phyloP scores from a whole-genome alignment of 352 stramenopile genomes.

The Pythium aristosporum region DNA sequence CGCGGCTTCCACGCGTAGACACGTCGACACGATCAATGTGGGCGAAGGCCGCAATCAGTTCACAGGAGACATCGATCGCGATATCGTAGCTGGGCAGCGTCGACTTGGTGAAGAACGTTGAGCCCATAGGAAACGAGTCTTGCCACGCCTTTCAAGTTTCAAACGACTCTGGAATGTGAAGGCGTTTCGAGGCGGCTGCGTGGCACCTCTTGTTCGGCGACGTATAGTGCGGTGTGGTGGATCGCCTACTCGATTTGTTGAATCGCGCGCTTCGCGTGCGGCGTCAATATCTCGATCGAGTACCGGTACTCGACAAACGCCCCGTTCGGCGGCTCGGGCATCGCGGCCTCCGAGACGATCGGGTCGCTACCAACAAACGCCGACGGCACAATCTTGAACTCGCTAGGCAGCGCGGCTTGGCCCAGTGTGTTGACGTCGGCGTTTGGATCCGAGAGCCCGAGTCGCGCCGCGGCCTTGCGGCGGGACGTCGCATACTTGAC shows the following conservation, averaged over 20 bases:
- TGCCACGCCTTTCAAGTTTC: slow-evolving; percentile 63
- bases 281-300: slow-evolving; percentile 51
- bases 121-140: slow-evolving; percentile 37
- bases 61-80: slow-evolving; percentile 46
- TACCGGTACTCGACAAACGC: slow-evolving; percentile 70
- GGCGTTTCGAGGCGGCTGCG: slow-evolving; percentile 74
- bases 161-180: slow-evolving; percentile 57
- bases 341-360: slow-evolving; percentile 49
- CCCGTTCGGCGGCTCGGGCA: slow-evolving; percentile 44
- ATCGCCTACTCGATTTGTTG: slow-evolving; percentile 73
- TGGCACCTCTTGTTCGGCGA: slow-evolving; percentile 59
- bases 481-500: slow-evolving; percentile 83
- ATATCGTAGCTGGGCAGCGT: slow-evolving; percentile 46
- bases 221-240: slow-evolving; percentile 70
- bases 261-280: slow-evolving; percentile 73
- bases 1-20: slow-evolving; percentile 64
- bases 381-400: slow-evolving; percentile 75
- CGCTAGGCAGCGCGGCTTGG: slow-evolving; percentile 27
- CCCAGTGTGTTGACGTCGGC: slow-evolving; percentile 13
- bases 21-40: slow-evolving; percentile 66
- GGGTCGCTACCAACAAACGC: slow-evolving; percentile 70
- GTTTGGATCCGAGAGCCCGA: slow-evolving; percentile 40
- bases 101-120: slow-evolving; percentile 40
- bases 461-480: slow-evolving; percentile 57
- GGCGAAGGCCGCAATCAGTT: slow-evolving; percentile 45